A percentile compares a stretch with the other conserved stretches of the same genome.
Conservation (phyloP, 495 filamentous ascomycete species). For the Venustampulla echinocandica region DNA sequence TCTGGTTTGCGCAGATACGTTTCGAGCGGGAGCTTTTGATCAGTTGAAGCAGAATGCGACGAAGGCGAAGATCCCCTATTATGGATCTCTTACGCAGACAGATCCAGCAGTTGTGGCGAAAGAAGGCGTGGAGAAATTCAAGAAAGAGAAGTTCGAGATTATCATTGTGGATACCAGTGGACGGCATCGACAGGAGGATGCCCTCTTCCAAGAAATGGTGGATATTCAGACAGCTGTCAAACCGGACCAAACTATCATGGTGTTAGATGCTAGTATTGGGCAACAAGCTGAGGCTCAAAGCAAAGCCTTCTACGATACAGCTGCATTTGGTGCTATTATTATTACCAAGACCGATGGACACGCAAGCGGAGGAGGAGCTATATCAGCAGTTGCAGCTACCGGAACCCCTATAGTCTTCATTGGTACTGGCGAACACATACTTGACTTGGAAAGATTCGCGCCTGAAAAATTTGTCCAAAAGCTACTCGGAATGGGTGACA, state of each 20-base stretch:
- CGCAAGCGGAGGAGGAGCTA: conserved; percentile 89
- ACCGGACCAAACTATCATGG: conserved; percentile 97
- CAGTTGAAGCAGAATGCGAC: conserved; percentile 98
- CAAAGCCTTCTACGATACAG: conserved; percentile 93
- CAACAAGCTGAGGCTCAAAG: conserved; percentile 92
- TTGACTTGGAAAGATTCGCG: conserved; percentile 87
- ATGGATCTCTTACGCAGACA: conserved; percentile 88
- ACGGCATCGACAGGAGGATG: conserved; percentile 87
- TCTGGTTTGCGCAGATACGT: conserved; percentile 96
- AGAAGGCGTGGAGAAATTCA: conserved; percentile 97
- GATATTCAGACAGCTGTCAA: conserved; percentile 89
- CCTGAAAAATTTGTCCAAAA: conserved; percentile 88
- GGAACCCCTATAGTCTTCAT: conserved; percentile 96
- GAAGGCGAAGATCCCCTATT: conserved; percentile 98
- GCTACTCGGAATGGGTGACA: conserved; percentile 93
- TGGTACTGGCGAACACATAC: conserved; percentile 93
- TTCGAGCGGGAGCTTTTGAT: conserved; percentile 96
- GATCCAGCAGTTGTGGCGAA: conserved; percentile 88
- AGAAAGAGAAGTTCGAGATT: conserved; percentile 95
- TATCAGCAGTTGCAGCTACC: conserved; percentile 95
- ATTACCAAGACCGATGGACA: conserved; percentile 98
- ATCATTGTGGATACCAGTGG: conserved; percentile 98
- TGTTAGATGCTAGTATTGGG: conserved; percentile 91
- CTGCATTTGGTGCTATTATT: conserved; percentile 96
- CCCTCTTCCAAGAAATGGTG: conserved; percentile 95